Conservation (phyloP, 805 yeast genomes). For the Myxozyma udenii region DNA sequence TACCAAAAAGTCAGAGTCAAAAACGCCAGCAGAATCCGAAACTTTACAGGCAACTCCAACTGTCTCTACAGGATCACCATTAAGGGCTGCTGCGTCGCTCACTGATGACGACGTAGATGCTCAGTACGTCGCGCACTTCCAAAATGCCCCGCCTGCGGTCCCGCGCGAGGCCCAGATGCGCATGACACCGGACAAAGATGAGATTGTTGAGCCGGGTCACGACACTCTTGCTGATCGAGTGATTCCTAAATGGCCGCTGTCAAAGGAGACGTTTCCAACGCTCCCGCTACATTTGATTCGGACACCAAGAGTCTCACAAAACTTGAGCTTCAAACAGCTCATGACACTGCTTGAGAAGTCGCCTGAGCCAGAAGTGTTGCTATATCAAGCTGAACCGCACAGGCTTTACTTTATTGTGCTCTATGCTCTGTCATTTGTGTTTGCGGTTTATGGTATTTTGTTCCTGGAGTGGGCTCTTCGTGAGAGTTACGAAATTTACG, state of each 20-base stretch:
- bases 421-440: conserved; percentile 64
- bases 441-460: conserved; percentile 65
- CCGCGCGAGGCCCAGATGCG: conserved; percentile 19
- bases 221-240: conserved; percentile 25
- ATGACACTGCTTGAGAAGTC: conserved; percentile 54
- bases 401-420: conserved; percentile 67
- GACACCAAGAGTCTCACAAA: conserved; percentile 66
- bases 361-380: conserved; percentile 58
- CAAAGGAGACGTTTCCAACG: conserved; percentile 30
- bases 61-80: too few relatives aligned
- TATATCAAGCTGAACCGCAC: conserved; percentile 84
- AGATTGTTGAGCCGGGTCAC: conserved; percentile 23
- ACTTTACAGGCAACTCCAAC: too few relatives aligned
- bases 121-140: conserved; percentile 7
- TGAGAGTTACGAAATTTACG: conserved; percentile 37
- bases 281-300: conserved; percentile 25
- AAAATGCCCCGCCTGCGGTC: conserved; percentile 6
- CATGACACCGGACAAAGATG: conserved; percentile 28
- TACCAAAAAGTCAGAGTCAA: too few relatives aligned
- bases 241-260: conserved; percentile 31
- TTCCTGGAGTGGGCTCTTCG: conserved; percentile 53
- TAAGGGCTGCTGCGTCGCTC: too few relatives aligned
- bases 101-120: conserved; percentile 13
- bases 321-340: conserved; percentile 58
- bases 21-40: too few relatives aligned